A percentile compares a stretch with the other conserved stretches of the same genome.
phyloP scores from a whole-genome alignment of 2,329 filamentous ascomycete species.

The Ophiocordyceps robertsii region DNA sequence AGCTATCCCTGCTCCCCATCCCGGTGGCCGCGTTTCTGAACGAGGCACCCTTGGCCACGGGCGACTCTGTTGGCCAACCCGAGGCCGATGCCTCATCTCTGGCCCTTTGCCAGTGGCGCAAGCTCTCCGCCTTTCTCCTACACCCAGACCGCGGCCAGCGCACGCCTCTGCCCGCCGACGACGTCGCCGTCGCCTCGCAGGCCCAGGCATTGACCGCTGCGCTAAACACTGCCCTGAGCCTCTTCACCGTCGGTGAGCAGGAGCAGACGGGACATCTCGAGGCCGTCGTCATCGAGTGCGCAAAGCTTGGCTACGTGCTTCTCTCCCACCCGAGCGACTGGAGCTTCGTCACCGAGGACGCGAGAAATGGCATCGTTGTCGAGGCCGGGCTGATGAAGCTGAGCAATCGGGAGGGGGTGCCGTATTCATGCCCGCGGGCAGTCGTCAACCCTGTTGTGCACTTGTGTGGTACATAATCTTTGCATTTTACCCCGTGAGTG shows the following conservation, averaged over 20 bases:
- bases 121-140: conserved; percentile 27
- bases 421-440: conserved; percentile 8
- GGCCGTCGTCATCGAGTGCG: conserved; percentile 24
- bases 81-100: conserved; percentile 4
- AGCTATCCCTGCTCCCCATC: conserved; percentile 22
- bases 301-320: conserved; percentile 26
- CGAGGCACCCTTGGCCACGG: neutral
- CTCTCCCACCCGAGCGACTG: conserved; percentile 29
- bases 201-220: conserved; percentile 7
- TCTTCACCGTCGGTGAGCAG: conserved; percentile 12
- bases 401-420: conserved; percentile 10
- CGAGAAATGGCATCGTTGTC: conserved; percentile 8
- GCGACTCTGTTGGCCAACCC: neutral
- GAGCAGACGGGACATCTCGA: conserved; percentile 24
- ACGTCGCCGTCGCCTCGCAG: conserved; percentile 15
- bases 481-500: no score
- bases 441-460: conserved; percentile 7
- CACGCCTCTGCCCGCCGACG: conserved; percentile 16
- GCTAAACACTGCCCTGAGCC: neutral
- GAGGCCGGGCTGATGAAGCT: conserved; percentile 17
- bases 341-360: conserved; percentile 13
- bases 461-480: no score
- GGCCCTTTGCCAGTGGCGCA: conserved; percentile 27
- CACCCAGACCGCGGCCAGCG: conserved; percentile 22
- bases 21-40: conserved; percentile 15